phyloP scores from a whole-genome alignment of 768 basidiomycete species.

The Termitomyces sp. region DNA sequence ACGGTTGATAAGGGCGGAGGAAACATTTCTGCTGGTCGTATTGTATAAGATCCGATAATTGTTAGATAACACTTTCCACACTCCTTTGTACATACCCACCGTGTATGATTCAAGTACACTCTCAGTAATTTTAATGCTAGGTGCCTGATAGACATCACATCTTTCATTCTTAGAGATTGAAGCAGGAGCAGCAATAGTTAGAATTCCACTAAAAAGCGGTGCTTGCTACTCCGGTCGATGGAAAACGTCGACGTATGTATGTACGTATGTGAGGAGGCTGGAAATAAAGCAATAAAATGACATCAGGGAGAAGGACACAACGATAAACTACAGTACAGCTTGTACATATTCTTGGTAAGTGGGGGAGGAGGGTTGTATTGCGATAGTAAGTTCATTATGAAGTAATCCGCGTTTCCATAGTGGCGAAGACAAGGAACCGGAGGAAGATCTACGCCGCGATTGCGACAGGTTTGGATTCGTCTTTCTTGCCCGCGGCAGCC shows the following conservation, averaged over 20 bases:
- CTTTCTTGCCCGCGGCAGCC: constrained; percentile 60
- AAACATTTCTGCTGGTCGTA: constrained; percentile 11
- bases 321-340: constrained; percentile 25
- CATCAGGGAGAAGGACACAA: constrained; percentile 9
- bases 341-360: constrained; percentile 21
- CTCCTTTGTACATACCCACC: not conserved
- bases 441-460: constrained; percentile 36
- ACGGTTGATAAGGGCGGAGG: constrained; percentile 58
- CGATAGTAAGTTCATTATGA: constrained; percentile 1
- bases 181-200: not conserved
- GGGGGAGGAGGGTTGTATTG: constrained; percentile 3
- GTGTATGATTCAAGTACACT: not conserved
- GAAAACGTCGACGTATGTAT: constrained; percentile 6
- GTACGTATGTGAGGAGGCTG: constrained; percentile 2
- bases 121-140: not conserved
- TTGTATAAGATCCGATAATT: constrained; percentile 3
- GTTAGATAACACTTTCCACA: not conserved
- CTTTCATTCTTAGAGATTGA: not conserved
- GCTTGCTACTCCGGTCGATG: constrained; percentile 17
- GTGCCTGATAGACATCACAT: not conserved
- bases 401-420: constrained; percentile 4
- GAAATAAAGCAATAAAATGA: constrained; percentile 17
- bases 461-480: constrained; percentile 51
- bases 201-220: not conserved
- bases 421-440: not conserved